phyloP scores from a whole-genome alignment of 2,329 filamentous ascomycete species.

The Ascochyta viciae-villosae region DNA sequence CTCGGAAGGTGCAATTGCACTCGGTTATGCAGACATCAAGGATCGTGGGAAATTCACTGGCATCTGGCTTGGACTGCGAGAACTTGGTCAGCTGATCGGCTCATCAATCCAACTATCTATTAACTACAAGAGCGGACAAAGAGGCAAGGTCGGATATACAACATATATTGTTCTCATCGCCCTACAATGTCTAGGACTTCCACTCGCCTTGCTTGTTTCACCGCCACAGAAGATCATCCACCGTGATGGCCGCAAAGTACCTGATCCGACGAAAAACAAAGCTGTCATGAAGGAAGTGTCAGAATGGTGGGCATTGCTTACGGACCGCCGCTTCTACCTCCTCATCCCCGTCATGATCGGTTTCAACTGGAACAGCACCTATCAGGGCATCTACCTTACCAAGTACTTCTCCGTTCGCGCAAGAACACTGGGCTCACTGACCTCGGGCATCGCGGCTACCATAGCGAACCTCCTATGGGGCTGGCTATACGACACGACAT shows the following conservation, averaged over 20 bases:
- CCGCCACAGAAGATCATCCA: constrained; percentile 56
- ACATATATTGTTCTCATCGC: constrained; percentile 52
- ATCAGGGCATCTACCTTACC: constrained; percentile 61
- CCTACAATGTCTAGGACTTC: constrained; percentile 56
- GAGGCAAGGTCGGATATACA: constrained; percentile 56
- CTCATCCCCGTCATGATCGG: constrained; percentile 59
- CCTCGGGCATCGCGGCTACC: constrained; percentile 56
- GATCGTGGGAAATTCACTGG: constrained; percentile 57
- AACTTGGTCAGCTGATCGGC: constrained; percentile 62
- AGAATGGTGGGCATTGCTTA: constrained; percentile 51
- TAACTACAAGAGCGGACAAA: constrained; percentile 54
- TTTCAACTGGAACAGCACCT: constrained; percentile 61
- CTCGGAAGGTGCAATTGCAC: constrained; percentile 51
- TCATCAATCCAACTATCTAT: constrained; percentile 60
- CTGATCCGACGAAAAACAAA: constrained; percentile 49
- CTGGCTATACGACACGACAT: constrained; percentile 57
- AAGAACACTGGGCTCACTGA: constrained; percentile 55
- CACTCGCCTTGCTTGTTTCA: constrained; percentile 55
- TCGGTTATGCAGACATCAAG: constrained; percentile 56
- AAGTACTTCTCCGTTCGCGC: constrained; percentile 61
- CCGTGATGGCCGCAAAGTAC: constrained; percentile 47
- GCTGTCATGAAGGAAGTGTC: constrained; percentile 48
- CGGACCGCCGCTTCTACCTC: constrained; percentile 56
- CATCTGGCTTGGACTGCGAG: constrained; percentile 62
- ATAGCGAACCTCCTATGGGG: constrained; percentile 59